Evolutionary conservation across 371 early-diverging fungal genomes (phyloP).

Genomic region (Saksenaea oblongispora): DNA sequence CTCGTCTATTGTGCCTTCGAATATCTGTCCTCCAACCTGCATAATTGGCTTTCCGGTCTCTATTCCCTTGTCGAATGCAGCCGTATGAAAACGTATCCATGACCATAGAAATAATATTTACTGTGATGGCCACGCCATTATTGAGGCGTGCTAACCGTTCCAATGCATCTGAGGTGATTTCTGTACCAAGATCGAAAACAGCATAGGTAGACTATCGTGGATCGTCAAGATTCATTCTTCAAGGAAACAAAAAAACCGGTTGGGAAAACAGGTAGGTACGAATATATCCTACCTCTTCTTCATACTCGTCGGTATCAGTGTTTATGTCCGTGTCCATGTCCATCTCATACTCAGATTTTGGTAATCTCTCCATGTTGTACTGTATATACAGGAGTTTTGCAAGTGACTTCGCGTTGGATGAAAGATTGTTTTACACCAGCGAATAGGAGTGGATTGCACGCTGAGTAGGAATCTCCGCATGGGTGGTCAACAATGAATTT

Average conservation of each 20-base stretch:
- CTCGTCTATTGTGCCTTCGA: background rate
- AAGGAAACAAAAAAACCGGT: background rate
- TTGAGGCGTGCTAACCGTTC: background rate
- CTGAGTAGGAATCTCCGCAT: too few relatives aligned
- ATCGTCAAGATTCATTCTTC: background rate
- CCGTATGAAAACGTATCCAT: background rate
- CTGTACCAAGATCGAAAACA: background rate
- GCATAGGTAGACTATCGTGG: background rate
- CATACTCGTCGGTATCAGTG: background rate
- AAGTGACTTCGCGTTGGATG: too few relatives aligned
- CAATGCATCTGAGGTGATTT: background rate
- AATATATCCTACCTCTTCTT: background rate
- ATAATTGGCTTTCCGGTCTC: background rate
- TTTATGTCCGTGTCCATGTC: background rate
- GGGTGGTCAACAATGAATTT: too few relatives aligned
- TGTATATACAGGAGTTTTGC: background rate
- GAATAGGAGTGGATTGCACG: too few relatives aligned
- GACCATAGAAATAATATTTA: background rate
- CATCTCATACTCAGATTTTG: background rate
- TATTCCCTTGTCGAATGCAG: constrained; percentile 6
- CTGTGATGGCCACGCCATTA: background rate
- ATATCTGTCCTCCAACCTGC: background rate
- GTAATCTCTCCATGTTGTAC: background rate
- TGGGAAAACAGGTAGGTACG: background rate
- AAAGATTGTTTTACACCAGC: too few relatives aligned